Percentiles rank a stretch among this genome's conserved stretches.
These are phyloP conservation scores for Collybia sp. DNA, from an alignment of 768 basidiomycete genomes.

Conservation along the genomic window DNA sequence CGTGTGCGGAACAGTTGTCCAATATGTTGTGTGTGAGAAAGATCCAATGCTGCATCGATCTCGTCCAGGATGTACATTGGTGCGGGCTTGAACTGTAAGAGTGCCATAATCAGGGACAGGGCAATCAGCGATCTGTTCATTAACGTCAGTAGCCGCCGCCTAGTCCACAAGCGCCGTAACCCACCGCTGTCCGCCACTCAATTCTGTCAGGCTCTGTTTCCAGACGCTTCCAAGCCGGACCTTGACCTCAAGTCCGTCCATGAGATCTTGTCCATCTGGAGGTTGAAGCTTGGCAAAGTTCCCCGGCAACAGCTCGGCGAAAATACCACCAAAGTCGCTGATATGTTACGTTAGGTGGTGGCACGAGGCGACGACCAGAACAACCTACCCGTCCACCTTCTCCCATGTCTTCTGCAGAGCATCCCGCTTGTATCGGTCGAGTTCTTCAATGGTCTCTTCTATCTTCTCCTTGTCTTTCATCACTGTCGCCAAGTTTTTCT, in stretches of 20 bases:
- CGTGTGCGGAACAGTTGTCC: slow-evolving; percentile 96
- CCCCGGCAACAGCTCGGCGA: slow-evolving; percentile 91
- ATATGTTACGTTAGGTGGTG: neutral
- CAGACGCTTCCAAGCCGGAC: slow-evolving; percentile 92
- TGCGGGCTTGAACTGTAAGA: slow-evolving; percentile 98
- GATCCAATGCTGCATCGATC: slow-evolving; percentile 94
- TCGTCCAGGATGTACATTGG: slow-evolving; percentile 99
- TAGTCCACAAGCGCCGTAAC: slow-evolving; percentile 13
- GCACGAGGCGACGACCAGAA: no score
- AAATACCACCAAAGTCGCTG: slow-evolving; percentile 96
- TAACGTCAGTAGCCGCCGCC: neutral
- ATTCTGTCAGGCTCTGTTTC: slow-evolving; percentile 96
- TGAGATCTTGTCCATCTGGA: slow-evolving; percentile 90
- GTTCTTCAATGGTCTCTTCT: slow-evolving; percentile 86
- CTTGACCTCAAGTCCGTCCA: slow-evolving; percentile 95
- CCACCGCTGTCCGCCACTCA: slow-evolving; percentile 95
- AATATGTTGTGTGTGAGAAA: slow-evolving; percentile 96
- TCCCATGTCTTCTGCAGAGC: slow-evolving; percentile 94
- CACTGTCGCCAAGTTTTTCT: slow-evolving; percentile 85
- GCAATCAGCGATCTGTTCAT: slow-evolving; percentile 85
- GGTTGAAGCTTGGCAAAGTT: slow-evolving; percentile 95
- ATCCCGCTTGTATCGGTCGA: slow-evolving; percentile 92
- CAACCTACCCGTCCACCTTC: slow-evolving; percentile 82
- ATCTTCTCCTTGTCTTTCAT: slow-evolving; percentile 94
- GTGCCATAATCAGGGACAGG: slow-evolving; percentile 95